Evolutionary conservation across 805 yeast genomes (phyloP), one percentile per base, ranked within the genome.

Genomic region (Pichia cabralensis): DNA sequence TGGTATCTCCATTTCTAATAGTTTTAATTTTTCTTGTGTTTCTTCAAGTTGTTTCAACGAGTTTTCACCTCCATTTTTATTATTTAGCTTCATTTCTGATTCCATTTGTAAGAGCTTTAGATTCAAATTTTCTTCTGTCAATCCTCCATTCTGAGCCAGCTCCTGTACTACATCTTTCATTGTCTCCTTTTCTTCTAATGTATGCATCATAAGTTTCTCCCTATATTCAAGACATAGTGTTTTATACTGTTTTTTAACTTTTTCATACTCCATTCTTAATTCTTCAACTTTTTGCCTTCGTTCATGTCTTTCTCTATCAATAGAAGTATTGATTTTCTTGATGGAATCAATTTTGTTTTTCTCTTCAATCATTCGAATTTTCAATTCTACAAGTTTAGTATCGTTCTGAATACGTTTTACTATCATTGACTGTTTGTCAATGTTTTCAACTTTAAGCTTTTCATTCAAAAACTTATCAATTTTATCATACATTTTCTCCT

Each of bases 1-100:
- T 4, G 78, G 77, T 14, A 71, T 43, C 27, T 49, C 55, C 11
- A 38, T 46, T 34, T 64, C 61, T 6, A 69, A 46, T 22, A 56
- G 63, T 2, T 38, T 47, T 5, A 67, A 55, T 27, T 60, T 63
- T 13, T 41, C 41, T 35, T 58, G 61, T 29, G 73, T 65, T n/a
- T 53, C 55, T 25, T 63, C 57, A n/a, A 56, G 47, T 26, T 44
- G 43, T 15, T 45, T 44, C 8, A 57, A 31, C 1, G 60, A 48
- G 9, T 46, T 48, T n/a, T 43, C 48, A 15, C 53, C 54, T 6
- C 50, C 53, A 6, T 52, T 45, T 27, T 47, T 43, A 24, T 53
- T 40, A n/a, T 43, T 36, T 15, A 54, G 33, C 14, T 46, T 34
- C 46, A 60, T 43, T 20, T 69, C 71, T 11, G 67, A 65, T 33